Percentiles rank a stretch among this genome's conserved stretches.
Conservation (phyloP, 2,329 filamentous ascomycete species). For the Apiospora phragmitis region DNA sequence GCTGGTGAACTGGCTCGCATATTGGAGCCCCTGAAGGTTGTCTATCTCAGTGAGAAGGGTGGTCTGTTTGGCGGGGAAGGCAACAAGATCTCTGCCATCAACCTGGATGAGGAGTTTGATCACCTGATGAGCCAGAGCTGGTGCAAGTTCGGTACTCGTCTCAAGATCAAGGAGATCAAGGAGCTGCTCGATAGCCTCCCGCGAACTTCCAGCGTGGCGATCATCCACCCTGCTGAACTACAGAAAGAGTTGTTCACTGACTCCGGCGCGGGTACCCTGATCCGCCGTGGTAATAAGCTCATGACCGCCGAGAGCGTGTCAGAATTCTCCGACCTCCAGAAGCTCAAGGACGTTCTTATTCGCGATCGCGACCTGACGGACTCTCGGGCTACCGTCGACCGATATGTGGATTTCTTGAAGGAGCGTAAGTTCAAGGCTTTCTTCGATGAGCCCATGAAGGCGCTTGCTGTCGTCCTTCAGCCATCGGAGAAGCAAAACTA, state of each 20-base stretch:
- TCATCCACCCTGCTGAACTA: constrained; percentile 93
- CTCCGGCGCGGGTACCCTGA: constrained; percentile 89
- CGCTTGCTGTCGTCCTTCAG: constrained; percentile 84
- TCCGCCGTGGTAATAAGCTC: constrained; percentile 88
- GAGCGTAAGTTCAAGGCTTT: constrained; percentile 85
- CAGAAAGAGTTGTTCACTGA: constrained; percentile 98
- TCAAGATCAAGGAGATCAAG: constrained; percentile 98
- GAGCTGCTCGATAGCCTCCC: constrained; percentile 87
- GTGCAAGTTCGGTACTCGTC: constrained; percentile 90
- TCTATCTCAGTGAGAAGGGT: constrained; percentile 98
- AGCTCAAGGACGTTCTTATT: constrained; percentile 79
- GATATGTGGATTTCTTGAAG: constrained; percentile 78
- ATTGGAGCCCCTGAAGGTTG: constrained; percentile 92
- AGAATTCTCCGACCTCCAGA: constrained; percentile 73
- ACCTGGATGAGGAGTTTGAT: constrained; percentile 94
- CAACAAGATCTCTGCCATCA: constrained; percentile 95
- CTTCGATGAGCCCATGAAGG: constrained; percentile 92
- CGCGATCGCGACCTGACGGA: constrained; percentile 81
- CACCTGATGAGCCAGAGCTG: constrained; percentile 90
- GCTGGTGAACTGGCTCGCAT: constrained; percentile 88
- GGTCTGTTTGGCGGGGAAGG: constrained; percentile 91
- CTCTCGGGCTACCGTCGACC: constrained; percentile 79
- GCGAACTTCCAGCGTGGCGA: constrained; percentile 90
- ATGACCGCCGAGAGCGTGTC: constrained; percentile 69
- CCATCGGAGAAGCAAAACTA: constrained; percentile 65